A percentile compares a stretch with the other conserved stretches of the same genome.
Conservation (phyloP, 768 basidiomycete species). For the Cyathus striatus region DNA sequence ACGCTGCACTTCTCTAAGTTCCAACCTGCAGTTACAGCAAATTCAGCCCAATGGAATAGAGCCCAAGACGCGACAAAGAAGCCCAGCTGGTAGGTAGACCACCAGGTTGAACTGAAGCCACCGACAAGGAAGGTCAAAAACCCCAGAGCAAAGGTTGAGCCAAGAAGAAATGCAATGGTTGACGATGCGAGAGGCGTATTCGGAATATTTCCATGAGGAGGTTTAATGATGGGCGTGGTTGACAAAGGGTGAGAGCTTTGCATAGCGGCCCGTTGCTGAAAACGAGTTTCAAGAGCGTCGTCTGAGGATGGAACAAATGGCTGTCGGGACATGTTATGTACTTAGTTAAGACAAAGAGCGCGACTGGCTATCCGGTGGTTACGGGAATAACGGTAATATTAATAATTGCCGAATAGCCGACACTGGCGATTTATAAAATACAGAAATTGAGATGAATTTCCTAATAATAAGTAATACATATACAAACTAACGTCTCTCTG, state of each 20-base stretch:
- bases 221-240: slow-evolving; percentile 42
- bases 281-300: slow-evolving; percentile 35
- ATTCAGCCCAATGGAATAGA: slow-evolving; percentile 91
- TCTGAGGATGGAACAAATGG: too few species aligned
- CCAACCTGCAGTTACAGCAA: slow-evolving; percentile 93
- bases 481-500: too few species aligned
- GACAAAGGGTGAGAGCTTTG: slow-evolving; percentile 35
- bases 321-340: too few species aligned
- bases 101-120: slow-evolving; percentile 42
- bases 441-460: too few species aligned
- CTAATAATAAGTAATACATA: too few species aligned
- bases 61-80: slow-evolving; percentile 83
- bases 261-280: slow-evolving; percentile 34
- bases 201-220: slow-evolving; percentile 60
- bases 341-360: too few species aligned
- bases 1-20: slow-evolving; percentile 89
- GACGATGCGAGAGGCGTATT: slow-evolving; percentile 84
- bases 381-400: too few species aligned
- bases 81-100: slow-evolving; percentile 73
- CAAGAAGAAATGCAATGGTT: slow-evolving; percentile 81
- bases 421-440: too few species aligned
- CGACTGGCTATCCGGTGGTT: too few species aligned
- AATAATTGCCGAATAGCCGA: too few species aligned
- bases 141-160: slow-evolving; percentile 62
- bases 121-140: slow-evolving; percentile 41